Evolutionary conservation across 495 filamentous ascomycete genomes (phyloP).

Genomic region (Alectoria sarmentosa): DNA sequence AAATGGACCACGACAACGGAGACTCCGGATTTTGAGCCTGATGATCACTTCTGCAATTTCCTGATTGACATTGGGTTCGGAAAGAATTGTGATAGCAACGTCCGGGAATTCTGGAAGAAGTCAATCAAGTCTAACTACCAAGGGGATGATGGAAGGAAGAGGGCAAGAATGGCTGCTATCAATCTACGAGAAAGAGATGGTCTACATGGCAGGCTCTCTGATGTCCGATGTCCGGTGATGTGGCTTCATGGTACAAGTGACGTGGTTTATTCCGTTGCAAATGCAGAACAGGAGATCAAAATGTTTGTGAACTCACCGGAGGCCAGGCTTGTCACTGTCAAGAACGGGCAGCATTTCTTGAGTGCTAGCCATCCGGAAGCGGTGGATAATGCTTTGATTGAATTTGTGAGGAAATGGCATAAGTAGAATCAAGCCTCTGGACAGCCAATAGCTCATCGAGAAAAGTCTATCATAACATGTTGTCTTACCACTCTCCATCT

Average conservation of each 20-base stretch:
- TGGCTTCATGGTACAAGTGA: slow-evolving; percentile 60
- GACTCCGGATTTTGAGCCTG: slow-evolving; percentile 48
- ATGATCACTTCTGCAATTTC: slow-evolving; percentile 48
- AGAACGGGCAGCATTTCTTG: slow-evolving; percentile 53
- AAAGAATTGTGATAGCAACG: slow-evolving; percentile 33
- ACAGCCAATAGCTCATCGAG: not conserved
- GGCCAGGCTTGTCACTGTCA: slow-evolving; percentile 40
- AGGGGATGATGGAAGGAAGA: slow-evolving; percentile 51
- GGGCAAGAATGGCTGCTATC: slow-evolving; percentile 49
- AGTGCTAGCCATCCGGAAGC: slow-evolving; percentile 49
- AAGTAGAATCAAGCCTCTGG: slow-evolving; percentile 11
- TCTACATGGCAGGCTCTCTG: slow-evolving; percentile 43
- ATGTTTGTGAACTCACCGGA: slow-evolving; percentile 47
- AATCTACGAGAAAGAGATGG: slow-evolving; percentile 54
- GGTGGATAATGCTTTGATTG: slow-evolving; percentile 44
- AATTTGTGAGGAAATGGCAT: slow-evolving; percentile 41
- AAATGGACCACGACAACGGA: slow-evolving; percentile 38
- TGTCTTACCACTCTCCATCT: no score
- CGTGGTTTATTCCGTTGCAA: slow-evolving; percentile 39
- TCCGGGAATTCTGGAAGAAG: slow-evolving; percentile 44
- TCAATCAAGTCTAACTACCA: slow-evolving; percentile 48
- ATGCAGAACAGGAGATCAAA: slow-evolving; percentile 50
- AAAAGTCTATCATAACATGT: not conserved
- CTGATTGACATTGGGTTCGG: slow-evolving; percentile 52
- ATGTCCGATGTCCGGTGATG: slow-evolving; percentile 52